phyloP scores from a whole-genome alignment of 768 basidiomycete genomes.

The Russula lepida region DNA sequence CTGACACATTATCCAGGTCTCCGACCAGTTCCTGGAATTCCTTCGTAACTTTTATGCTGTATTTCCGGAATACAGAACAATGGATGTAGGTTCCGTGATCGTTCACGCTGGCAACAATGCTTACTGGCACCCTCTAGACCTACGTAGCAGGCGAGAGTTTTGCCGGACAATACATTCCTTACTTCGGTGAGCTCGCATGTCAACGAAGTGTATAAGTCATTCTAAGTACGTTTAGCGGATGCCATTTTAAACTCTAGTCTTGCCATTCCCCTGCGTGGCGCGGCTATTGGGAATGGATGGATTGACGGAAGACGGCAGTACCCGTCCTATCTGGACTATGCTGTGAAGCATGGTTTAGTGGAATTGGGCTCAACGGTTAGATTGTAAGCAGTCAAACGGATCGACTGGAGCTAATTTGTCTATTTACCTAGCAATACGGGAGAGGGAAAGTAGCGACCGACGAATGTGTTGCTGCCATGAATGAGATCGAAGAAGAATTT shows the following conservation, averaged over 20 bases:
- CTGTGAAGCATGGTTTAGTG: conserved; percentile 68
- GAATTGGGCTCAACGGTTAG: conserved; percentile 62
- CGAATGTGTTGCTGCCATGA: conserved; percentile 43
- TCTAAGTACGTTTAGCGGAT: conserved; percentile 44
- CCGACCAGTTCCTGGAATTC: conserved; percentile 75
- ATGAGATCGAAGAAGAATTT: conserved; percentile 44
- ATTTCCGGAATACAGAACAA: conserved; percentile 77
- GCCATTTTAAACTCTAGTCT: conserved; percentile 59
- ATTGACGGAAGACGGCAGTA: conserved; percentile 88
- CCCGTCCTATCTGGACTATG: conserved; percentile 81
- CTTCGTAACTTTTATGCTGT: conserved; percentile 79
- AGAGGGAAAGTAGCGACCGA: conserved; percentile 48
- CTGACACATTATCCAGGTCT: conserved; percentile 41
- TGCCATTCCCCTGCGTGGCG: conserved; percentile 58
- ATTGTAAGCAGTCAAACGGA: not conserved
- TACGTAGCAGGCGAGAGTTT: conserved; percentile 95
- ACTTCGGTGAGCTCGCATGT: conserved; percentile 55
- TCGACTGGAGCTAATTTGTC: not conserved
- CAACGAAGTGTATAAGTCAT: not conserved
- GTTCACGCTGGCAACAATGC: not conserved
- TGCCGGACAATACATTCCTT: conserved; percentile 97
- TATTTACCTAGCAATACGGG: conserved; percentile 46
- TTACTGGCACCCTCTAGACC: conserved; percentile 45
- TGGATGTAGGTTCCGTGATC: conserved; percentile 57
- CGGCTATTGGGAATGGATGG: conserved; percentile 97